phyloP scores from a whole-genome alignment of 75 land plant genomes.

The Chamaecyparis obtusa region DNA sequence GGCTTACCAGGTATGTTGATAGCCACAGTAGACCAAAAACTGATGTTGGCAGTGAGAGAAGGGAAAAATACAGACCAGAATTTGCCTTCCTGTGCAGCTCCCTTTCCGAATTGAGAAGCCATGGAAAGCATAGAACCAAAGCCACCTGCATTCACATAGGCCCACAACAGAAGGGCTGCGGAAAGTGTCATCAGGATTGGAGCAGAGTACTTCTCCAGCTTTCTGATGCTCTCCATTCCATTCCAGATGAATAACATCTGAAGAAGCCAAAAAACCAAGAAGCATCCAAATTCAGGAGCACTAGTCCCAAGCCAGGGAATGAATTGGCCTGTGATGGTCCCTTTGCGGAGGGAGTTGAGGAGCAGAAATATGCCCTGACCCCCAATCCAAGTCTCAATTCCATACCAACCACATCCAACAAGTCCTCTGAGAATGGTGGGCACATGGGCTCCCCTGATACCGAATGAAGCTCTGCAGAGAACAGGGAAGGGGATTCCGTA shows the following conservation, averaged over 20 bases:
- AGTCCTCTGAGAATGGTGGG: constrained; percentile 81
- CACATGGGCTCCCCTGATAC: constrained; percentile 80
- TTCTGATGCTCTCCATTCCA: constrained; percentile 79
- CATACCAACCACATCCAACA: constrained; percentile 97
- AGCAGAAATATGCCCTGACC: constrained; percentile 82
- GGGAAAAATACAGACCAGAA: constrained; percentile 90
- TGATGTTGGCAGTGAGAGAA: constrained; percentile 87
- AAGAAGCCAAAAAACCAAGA: constrained; percentile 67
- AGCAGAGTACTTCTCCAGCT: constrained; percentile 86
- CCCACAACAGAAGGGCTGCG: constrained; percentile 65
- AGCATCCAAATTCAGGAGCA: constrained; percentile 66
- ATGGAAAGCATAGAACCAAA: constrained; percentile 63
- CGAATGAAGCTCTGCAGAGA: constrained; percentile 73
- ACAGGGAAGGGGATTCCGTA: constrained; percentile 93
- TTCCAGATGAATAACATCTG: constrained; percentile 69
- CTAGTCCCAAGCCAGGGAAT: constrained; percentile 67
- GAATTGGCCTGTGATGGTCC: not conserved
- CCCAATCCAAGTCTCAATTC: constrained; percentile 97
- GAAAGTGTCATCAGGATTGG: constrained; percentile 73
- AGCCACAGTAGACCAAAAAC: constrained; percentile 85
- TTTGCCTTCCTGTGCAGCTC: constrained; percentile 27
- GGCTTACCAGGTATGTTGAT: constrained; percentile 74
- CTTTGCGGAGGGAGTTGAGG: constrained; percentile 31
- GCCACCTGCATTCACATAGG: constrained; percentile 79
- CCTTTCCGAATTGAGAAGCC: constrained; percentile 43